Percentiles rank a stretch among this genome's conserved stretches.
These are phyloP conservation scores for Aspergillus leporis DNA, from an alignment of 495 filamentous ascomycete species.

Conservation along the genomic window DNA sequence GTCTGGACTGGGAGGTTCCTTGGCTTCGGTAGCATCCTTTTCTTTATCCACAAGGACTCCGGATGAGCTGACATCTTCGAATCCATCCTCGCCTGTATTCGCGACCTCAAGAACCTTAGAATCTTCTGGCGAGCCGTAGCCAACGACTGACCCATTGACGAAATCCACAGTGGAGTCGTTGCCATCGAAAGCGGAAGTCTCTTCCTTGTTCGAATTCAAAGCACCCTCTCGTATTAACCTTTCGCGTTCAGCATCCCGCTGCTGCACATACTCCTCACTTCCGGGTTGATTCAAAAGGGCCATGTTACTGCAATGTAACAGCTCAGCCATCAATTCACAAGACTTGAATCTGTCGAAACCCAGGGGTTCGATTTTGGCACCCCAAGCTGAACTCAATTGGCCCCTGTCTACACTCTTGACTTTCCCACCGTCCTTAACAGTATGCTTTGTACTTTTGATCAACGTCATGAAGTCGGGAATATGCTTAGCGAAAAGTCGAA, in stretches of 20 bases:
- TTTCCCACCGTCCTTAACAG: slow-evolving; percentile 59
- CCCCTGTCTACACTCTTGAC: slow-evolving; percentile 60
- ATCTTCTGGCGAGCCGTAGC: slow-evolving; percentile 45
- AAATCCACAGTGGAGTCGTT: slow-evolving; percentile 51
- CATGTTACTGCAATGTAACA: slow-evolving; percentile 99
- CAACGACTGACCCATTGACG: slow-evolving; percentile 37
- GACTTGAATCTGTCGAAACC: slow-evolving; percentile 99
- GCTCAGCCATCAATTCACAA: slow-evolving; percentile 97
- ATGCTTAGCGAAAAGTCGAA: slow-evolving; percentile 84
- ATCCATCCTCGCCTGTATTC: slow-evolving; percentile 84
- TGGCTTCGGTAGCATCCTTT: slow-evolving; percentile 42
- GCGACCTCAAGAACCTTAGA: slow-evolving; percentile 62
- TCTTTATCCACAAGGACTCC: slow-evolving; percentile 66
- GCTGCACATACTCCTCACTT: slow-evolving; percentile 80
- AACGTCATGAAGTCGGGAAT: slow-evolving; percentile 96
- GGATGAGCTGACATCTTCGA: slow-evolving; percentile 82
- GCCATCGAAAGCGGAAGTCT: slow-evolving; percentile 44
- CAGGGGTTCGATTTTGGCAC: slow-evolving; percentile 86
- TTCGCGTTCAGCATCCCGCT: slow-evolving; percentile 80
- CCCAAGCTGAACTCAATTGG: slow-evolving; percentile 81
- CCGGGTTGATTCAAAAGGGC: slow-evolving; percentile 90
- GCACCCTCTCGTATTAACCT: slow-evolving; percentile 69
- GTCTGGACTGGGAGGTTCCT: slow-evolving; percentile 12
- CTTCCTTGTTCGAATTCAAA: slow-evolving; percentile 40
- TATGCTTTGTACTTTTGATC: slow-evolving; percentile 66